These are phyloP conservation scores for Helianthus annuus DNA, from an alignment of 129 eudicot species.

Conservation along the genomic window HanXRQr2.0-SUNRISE NC_035437.2:126935278-126935777, in stretches of 20 bases:
- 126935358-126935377: too few relatives aligned
- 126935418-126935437: too few relatives aligned
- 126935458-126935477: too few relatives aligned
- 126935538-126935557: conserved; percentile 94
- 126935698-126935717: conserved; percentile 89
- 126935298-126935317: too few relatives aligned
- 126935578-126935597: conserved; percentile 93
- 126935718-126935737: conserved; percentile 99
- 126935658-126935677: neutral
- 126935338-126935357: too few relatives aligned
- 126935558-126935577: conserved; percentile 87
- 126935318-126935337: too few relatives aligned
- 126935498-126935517: too few relatives aligned
- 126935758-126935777: neutral
- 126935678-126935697: conserved; percentile 50
- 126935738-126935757: conserved; percentile 22
- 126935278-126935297: too few relatives aligned
- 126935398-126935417: too few relatives aligned
- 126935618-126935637: neutral
- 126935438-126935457: too few relatives aligned
- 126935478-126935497: too few relatives aligned
- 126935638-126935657: neutral
- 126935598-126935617: conserved; percentile 55
- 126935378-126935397: too few relatives aligned
- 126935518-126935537: conserved; percentile 84